Conservation (phyloP, 768 basidiomycete genomes). For the Neoboletus magnificus region DNA sequence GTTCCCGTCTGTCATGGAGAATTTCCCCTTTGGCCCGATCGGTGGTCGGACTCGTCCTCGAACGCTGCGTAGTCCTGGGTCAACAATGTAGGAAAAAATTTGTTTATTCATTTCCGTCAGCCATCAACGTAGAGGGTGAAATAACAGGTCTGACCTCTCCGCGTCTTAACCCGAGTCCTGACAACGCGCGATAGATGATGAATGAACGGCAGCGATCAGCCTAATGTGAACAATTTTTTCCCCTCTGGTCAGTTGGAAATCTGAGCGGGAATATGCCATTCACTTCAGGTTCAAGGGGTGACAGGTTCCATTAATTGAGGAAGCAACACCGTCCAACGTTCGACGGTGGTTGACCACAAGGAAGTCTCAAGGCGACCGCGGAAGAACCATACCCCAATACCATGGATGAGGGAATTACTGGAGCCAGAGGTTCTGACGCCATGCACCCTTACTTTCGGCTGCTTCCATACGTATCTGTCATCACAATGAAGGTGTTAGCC, state of each 20-base stretch:
- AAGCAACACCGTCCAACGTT: constrained; percentile 1
- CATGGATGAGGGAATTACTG: constrained; percentile 12
- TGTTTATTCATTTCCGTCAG: constrained; percentile 30
- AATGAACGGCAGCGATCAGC: constrained; percentile 19
- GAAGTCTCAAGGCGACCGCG: constrained; percentile 27
- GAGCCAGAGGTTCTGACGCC: constrained; percentile 5
- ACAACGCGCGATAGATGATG: constrained; percentile 7
- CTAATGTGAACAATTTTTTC: constrained; percentile 15
- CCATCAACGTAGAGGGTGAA: constrained; percentile 21
- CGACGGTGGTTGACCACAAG: constrained; percentile 16
- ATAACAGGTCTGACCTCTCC: constrained; percentile 19
- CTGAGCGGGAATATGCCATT: constrained; percentile 1
- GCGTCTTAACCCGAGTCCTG: constrained; percentile 4
- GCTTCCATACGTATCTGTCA: constrained; percentile 11
- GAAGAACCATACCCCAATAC: constrained; percentile 5
- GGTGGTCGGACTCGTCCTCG: constrained; percentile 5
- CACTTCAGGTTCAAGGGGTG: constrained; percentile 4
- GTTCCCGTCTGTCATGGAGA: background rate
- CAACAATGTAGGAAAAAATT: constrained; percentile 22
- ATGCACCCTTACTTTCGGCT: constrained; percentile 9
- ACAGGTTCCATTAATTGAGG: constrained; percentile 24
- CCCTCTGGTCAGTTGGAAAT: constrained; percentile 8
- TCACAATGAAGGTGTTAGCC: constrained; percentile 12
- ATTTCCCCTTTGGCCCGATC: constrained; percentile 9
- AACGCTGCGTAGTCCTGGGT: constrained; percentile 16